phyloP scores from a whole-genome alignment of 805 yeast species.

The Barnettozyma sucrosica region DNA sequence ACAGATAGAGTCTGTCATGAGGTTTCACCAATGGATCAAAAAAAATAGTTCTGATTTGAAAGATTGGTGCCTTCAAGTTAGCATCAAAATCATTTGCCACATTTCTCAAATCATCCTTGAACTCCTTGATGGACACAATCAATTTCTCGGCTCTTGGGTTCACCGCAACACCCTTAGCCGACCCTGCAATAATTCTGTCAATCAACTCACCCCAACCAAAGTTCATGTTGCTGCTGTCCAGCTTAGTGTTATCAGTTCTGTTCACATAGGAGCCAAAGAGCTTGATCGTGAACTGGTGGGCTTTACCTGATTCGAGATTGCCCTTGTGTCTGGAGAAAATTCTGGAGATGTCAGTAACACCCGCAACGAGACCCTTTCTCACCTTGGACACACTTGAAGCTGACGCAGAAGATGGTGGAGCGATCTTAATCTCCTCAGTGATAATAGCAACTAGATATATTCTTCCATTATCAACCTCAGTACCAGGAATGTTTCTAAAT shows the following conservation, averaged over 20 bases:
- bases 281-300: constrained; percentile 66
- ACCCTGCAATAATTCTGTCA: constrained; percentile 71
- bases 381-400: constrained; percentile 27
- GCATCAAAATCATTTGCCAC: constrained; percentile 30
- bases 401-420: constrained; percentile 23
- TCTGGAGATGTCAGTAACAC: constrained; percentile 79
- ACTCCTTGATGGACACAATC: constrained; percentile 67
- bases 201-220: constrained; percentile 88
- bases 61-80: constrained; percentile 44
- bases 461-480: constrained; percentile 56
- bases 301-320: constrained; percentile 50
- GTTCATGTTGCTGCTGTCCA: constrained; percentile 37
- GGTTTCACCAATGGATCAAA: constrained; percentile 58
- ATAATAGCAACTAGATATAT: constrained; percentile 72
- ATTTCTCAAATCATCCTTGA: constrained; percentile 40
- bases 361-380: constrained; percentile 81
- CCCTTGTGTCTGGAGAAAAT: constrained; percentile 64
- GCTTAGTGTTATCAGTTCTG: constrained; percentile 28
- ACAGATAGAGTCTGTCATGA: constrained; percentile 56
- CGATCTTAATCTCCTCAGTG: constrained; percentile 58
- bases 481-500: constrained; percentile 68
- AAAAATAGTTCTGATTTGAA: constrained; percentile 58
- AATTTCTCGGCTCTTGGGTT: constrained; percentile 76
- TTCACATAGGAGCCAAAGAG: constrained; percentile 65
- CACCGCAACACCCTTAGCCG: constrained; percentile 69